Evolutionary conservation across 2,329 filamentous ascomycete genomes (phyloP), one percentile per base, ranked within the genome.

Genomic region (Colletotrichum spaethianum): DNA sequence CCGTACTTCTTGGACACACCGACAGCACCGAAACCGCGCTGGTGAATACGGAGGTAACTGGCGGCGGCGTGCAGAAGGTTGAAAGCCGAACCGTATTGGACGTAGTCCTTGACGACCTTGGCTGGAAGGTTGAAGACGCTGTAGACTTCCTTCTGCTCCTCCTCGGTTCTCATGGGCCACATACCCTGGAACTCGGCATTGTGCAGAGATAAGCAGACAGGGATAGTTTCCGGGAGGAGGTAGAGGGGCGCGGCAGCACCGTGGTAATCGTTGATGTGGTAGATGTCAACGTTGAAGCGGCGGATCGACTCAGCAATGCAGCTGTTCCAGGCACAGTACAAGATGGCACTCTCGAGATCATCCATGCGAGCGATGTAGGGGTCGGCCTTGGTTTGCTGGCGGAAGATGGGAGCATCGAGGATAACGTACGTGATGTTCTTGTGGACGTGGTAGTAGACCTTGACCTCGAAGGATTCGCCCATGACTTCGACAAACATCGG

Each of bases 261-360:
- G 74, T 92, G 90, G 76, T 91, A 92, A 76, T 91, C 90, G 79
- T 92, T 92, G 78, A 91, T 89, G 77, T 92, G 90, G 78, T 92
- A 92, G n/a, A 92, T 78, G 75, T 91, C 89, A 70, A 91, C 83
- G 0, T 88, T 85, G 78, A 93, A 93, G 20, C 91, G 87, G 67
- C 86, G 86, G 74, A 92, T 87, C 1, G 90, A 82, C 75, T 91
- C 86, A 9, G 91, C 90, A 75, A 93, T 92, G 78, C 91, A 93
- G 78, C 90, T 89, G 74, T 93, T 93, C 91, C 91, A 93, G 3
- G 90, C 90, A 2, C 89, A 92, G 78, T 93, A 93, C 80, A 92
- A 91, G 57, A 93, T 89, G 16, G 91, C 91, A 74, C 87, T 90
- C 73, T 91, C 89, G 65, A 93, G 83, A 77, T 93, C 91, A 77